Base-by-base conservation (phyloP, 2,329 filamentous ascomycete genomes). In the Neonectria magnoliae region DNA sequence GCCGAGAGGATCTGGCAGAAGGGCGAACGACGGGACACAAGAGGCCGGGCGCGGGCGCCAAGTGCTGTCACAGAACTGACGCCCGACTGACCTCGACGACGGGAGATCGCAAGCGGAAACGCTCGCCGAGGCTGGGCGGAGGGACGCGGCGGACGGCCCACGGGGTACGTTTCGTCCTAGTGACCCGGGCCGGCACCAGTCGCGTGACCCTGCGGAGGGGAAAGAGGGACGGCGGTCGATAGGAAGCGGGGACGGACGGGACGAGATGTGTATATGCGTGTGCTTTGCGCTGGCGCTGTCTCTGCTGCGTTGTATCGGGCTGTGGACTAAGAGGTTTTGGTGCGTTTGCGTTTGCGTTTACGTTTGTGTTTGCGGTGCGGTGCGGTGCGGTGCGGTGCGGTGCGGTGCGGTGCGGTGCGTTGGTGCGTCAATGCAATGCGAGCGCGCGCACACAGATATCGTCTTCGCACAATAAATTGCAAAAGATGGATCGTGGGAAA, bases 371-470 rank as follows among this genome's bases (percentile, higher is more conserved):
- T n/a, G n/a, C n/a, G 6, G 25, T 5, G 25, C 25, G 25, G 25
- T 25, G 25, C 18, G 13, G 29, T 51, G n/a, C 48, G 48, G 29
- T 51, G 48, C 48, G 48, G n/a, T n/a, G n/a, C n/a, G 6, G 25
- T 5, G 25, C 25, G 25, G 25, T 25, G 25, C 18, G 13, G 29
- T 51, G n/a, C 48, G 48, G 29, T 51, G 48, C 48, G 48, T 11
- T 29, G 48, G 29, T 51, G 48, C 48, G 48, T 33, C 48, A 61
- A 48, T 47, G 55, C 58, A 72, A 69, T 71, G 68, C 61, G 63
- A 52, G 44, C 38, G 31, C 18, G 33, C 50, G 54, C 59, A 51
- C 61, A 63, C 57, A 52, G 25, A 25, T 25, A 6, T 25, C 25
- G 5, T 5, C 25, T 25, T 25, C 18, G 7, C 50, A 50, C 54